Evolutionary conservation across 2,329 filamentous ascomycete species (phyloP).

Genomic region (Colletotrichum siamense): DNA sequence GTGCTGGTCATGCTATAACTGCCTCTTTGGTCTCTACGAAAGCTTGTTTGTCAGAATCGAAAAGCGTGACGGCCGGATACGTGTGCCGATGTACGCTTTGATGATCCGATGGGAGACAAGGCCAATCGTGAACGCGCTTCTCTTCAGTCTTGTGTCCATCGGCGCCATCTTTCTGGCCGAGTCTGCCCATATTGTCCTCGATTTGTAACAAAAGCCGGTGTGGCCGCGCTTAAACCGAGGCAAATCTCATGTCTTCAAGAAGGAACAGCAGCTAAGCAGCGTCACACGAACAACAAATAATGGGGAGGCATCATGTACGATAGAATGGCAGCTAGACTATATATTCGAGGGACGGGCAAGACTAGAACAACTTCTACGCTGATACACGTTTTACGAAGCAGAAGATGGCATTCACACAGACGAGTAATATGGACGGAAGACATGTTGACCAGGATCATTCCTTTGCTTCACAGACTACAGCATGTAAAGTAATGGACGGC

Average conservation of each 20-base stretch:
- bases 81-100: background rate
- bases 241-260: no score
- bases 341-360: no score
- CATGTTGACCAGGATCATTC: no score
- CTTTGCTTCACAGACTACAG: no score
- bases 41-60: background rate
- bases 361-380: no score
- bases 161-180: background rate
- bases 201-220: background rate
- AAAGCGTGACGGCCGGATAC: background rate
- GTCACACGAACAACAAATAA: no score
- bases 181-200: background rate
- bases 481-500: fast-evolving
- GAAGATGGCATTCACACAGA: fast-evolving
- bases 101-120: background rate
- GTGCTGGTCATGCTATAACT: background rate
- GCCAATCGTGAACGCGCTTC: fast-evolving
- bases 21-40: background rate
- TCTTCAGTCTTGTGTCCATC: background rate
- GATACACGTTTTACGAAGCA: no score
- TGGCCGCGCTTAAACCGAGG: no score
- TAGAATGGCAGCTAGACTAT: no score
- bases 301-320: no score
- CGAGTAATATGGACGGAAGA: no score
- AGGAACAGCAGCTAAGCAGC: no score